Percentiles rank a stretch among this genome's conserved stretches.
Conservation (phyloP, 164 flowering plant species). For the Echeveria elegans region DNA sequence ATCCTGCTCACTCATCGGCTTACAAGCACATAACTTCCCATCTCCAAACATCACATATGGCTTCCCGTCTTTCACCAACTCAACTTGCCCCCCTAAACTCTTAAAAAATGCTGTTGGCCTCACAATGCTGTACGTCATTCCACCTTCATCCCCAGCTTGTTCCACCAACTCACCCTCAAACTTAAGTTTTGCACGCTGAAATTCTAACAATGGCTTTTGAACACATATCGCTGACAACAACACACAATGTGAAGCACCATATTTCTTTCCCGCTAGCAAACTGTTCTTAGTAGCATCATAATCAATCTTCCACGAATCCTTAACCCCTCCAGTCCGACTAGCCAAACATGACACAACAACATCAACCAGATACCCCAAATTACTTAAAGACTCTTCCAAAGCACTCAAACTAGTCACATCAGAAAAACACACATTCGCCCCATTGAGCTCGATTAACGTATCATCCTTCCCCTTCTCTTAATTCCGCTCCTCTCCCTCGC, state of each 20-base stretch:
- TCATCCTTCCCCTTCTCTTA: conserved; percentile 60
- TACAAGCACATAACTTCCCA: conserved; percentile 84
- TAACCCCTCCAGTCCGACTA: conserved; percentile 80
- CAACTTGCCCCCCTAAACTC: conserved; percentile 93
- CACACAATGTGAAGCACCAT: conserved; percentile 81
- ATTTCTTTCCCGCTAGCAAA: conserved; percentile 54
- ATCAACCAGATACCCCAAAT: conserved; percentile 49
- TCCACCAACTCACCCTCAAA: conserved; percentile 68
- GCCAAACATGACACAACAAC: conserved; percentile 91
- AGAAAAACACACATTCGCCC: conserved; percentile 69
- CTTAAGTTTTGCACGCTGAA: conserved; percentile 85
- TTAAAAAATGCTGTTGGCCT: conserved; percentile 96
- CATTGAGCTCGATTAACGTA: conserved; percentile 44
- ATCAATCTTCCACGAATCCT: conserved; percentile 89
- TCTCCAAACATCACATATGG: conserved; percentile 99
- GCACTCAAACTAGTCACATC: conserved; percentile 56
- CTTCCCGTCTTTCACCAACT: conserved; percentile 85
- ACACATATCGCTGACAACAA: conserved; percentile 90
- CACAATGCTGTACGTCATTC: conserved; percentile 76
- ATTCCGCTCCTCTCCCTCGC: conserved; percentile 88
- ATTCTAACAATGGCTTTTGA: conserved; percentile 85
- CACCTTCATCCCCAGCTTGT: conserved; percentile 34
- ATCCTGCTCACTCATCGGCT: conserved; percentile 89
- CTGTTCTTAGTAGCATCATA: conserved; percentile 86
- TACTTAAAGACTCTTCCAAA: conserved; percentile 43